Evolutionary conservation across 495 filamentous ascomycete species (phyloP).

Genomic region (Parmelia sp.): DNA sequence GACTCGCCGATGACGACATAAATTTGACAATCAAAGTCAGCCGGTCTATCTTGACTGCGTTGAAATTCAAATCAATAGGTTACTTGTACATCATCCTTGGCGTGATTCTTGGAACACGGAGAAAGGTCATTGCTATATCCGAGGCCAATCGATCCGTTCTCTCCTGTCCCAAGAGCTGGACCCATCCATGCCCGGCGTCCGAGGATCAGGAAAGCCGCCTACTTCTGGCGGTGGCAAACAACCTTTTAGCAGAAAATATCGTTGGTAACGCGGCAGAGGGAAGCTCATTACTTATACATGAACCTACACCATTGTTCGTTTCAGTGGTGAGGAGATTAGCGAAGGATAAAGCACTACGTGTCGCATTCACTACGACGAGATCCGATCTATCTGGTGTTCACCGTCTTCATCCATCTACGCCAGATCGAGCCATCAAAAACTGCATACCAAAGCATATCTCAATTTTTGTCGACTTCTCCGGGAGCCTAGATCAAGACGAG

Average conservation of each 20-base stretch:
- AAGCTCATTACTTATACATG: not conserved
- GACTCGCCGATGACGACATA: not conserved
- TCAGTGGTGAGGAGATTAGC: not conserved
- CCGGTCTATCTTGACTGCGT: not conserved
- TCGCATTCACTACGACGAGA: not conserved
- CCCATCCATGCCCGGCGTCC: too few relatives aligned
- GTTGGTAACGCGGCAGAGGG: not conserved
- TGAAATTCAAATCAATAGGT: not conserved
- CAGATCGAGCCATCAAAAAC: not conserved
- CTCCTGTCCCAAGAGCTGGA: not conserved
- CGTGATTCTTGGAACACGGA: not conserved
- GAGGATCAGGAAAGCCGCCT: slow-evolving; percentile 1
- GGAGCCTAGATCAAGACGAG: not conserved
- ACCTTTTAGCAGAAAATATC: not conserved
- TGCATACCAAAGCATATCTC: not conserved
- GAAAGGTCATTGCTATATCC: slow-evolving; percentile 6
- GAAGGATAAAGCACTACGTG: not conserved
- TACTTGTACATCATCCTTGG: not conserved
- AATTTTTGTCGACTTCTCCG: not conserved
- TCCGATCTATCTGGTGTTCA: not conserved
- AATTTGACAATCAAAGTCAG: not conserved
- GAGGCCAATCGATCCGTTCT: slow-evolving; percentile 5
- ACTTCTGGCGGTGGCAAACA: slow-evolving; percentile 2
- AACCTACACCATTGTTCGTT: not conserved
- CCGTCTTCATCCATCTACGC: not conserved